Percentiles rank a stretch among this genome's conserved stretches.
Evolutionary conservation across 2,329 filamentous ascomycete species (phyloP).

Genomic region (Thielaviopsis musarum): DNA sequence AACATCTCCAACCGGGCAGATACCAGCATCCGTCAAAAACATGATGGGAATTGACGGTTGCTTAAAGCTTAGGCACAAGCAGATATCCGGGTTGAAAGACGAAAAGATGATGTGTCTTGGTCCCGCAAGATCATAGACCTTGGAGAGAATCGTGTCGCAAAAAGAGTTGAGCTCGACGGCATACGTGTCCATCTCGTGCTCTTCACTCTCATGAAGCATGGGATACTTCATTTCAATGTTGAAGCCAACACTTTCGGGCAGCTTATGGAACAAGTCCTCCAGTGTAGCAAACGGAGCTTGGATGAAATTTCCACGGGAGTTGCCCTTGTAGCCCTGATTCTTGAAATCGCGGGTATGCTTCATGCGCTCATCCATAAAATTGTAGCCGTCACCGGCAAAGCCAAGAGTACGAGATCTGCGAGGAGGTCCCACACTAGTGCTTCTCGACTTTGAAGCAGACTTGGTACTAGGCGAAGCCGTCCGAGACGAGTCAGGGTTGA

Average conservation of each 20-base stretch:
- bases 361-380: conserved; percentile 60
- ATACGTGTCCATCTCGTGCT: conserved; percentile 93
- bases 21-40: conserved; percentile 82
- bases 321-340: conserved; percentile 86
- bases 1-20: conserved; percentile 68
- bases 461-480: conserved; percentile 2
- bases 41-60: conserved; percentile 92
- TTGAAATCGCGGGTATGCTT: conserved; percentile 95
- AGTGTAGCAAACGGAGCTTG: conserved; percentile 91
- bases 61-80: conserved; percentile 85
- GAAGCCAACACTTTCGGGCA: conserved; percentile 75
- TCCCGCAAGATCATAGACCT: conserved; percentile 72
- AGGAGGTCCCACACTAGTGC: conserved; percentile 23
- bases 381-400: conserved; percentile 25
- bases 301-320: conserved; percentile 84
- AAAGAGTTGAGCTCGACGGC: conserved; percentile 93
- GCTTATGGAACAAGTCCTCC: conserved; percentile 75
- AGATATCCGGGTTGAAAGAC: conserved; percentile 94
- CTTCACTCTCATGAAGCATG: conserved; percentile 89
- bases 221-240: conserved; percentile 99
- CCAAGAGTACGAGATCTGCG: conserved; percentile 39
- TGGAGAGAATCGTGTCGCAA: conserved; percentile 78
- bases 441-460: conserved; percentile 15
- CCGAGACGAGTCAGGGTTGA: conserved; percentile 39
- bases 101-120: conserved; percentile 92